phyloP scores from a whole-genome alignment of 2,329 filamentous ascomycete genomes.

The Aspergillus melleus region DNA sequence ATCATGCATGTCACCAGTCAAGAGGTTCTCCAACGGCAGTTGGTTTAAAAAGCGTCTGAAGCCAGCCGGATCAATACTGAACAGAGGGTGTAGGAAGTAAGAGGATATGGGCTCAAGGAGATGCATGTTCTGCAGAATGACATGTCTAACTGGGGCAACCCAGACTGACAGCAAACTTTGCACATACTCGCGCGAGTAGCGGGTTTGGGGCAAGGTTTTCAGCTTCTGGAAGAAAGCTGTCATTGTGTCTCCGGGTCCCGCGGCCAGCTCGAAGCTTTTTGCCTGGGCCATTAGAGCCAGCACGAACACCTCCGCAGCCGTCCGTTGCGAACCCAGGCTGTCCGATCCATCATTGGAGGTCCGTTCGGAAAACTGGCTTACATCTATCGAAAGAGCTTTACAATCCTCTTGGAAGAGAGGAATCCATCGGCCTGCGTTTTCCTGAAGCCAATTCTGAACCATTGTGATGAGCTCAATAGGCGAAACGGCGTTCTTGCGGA shows the following conservation, averaged over 20 bases:
- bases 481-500: slow-evolving; percentile 39
- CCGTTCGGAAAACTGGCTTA: slow-evolving; percentile 17
- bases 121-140: slow-evolving; percentile 38
- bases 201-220: slow-evolving; percentile 12
- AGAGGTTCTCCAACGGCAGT: slow-evolving; percentile 54
- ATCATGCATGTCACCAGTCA: slow-evolving; percentile 47
- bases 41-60: slow-evolving; percentile 55
- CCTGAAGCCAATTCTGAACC: slow-evolving; percentile 35
- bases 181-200: slow-evolving; percentile 3
- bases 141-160: slow-evolving; percentile 37
- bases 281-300: slow-evolving; percentile 34
- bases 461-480: slow-evolving; percentile 31
- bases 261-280: slow-evolving; percentile 30
- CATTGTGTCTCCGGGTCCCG: slow-evolving; percentile 29
- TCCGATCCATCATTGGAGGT: slow-evolving; percentile 14
- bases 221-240: slow-evolving; percentile 32
- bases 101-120: slow-evolving; percentile 37
- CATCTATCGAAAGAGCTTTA: slow-evolving; percentile 29
- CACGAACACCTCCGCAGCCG: slow-evolving; percentile 32
- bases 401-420: slow-evolving; percentile 34
- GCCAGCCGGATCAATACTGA: slow-evolving; percentile 32
- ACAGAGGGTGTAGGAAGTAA: slow-evolving; percentile 38
- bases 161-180: slow-evolving; percentile 30
- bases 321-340: slow-evolving; percentile 8
- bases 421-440: slow-evolving; percentile 32